Conservation (phyloP, 331 rosid species). For the Malus hybrid region DNA sequence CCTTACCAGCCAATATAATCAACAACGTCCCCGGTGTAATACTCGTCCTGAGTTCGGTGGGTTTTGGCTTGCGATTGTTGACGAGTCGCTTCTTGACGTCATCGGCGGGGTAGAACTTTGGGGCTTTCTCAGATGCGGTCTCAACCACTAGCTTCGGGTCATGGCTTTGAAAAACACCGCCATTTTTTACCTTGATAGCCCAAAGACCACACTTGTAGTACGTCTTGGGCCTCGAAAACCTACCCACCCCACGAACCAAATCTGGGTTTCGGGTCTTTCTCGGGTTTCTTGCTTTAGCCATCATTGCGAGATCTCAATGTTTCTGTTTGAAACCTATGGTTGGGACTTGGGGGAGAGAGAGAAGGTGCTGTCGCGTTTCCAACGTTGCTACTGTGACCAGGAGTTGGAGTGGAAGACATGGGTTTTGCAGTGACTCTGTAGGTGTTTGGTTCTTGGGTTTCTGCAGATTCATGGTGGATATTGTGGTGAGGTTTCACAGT, state of each 20-base stretch:
- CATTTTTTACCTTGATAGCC: constrained; percentile 33
- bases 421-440: too few relatives aligned
- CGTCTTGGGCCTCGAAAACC: constrained; percentile 22
- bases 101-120: constrained; percentile 27
- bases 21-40: constrained; percentile 20
- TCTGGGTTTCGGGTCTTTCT: constrained; percentile 21
- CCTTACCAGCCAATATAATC: constrained; percentile 25
- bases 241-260: constrained; percentile 22
- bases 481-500: too few relatives aligned
- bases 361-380: not conserved
- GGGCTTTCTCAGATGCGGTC: constrained; percentile 3
- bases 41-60: constrained; percentile 23
- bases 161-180: constrained; percentile 27
- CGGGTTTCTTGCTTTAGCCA: constrained; percentile 1
- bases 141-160: constrained; percentile 10
- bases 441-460: too few relatives aligned
- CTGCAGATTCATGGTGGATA: too few relatives aligned
- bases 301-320: constrained; percentile 8
- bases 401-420: too few relatives aligned
- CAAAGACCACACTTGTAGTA: constrained; percentile 30
- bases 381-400: too few relatives aligned
- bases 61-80: constrained; percentile 17
- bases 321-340: not conserved
- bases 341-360: not conserved
- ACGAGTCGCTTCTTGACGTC: constrained; percentile 22